Evolutionary conservation across 768 basidiomycete genomes (phyloP), one percentile per base, ranked within the genome.

Genomic region (Tulasnella sp.): DNA sequence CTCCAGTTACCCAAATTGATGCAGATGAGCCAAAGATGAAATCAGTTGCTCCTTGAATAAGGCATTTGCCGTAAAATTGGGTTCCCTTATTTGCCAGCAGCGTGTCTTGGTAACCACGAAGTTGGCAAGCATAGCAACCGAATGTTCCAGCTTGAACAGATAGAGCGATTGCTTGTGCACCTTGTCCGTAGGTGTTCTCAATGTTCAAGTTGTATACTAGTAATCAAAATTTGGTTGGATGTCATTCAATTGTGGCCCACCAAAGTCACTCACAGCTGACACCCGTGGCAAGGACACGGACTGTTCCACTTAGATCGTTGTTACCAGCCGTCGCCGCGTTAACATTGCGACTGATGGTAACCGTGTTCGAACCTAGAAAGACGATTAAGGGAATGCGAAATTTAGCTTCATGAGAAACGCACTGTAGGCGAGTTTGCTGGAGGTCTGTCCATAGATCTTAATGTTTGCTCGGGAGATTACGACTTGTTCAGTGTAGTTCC

Each of bases 261-360:
- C 10, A 16, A 19, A 4, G 19, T 13, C 8, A 48, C 47, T 48
- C 19, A 48, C 47, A 31, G 25, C 48, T 56, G 19, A 58, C 55
- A 22, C 53, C 56, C 5, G 45, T 35, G 0, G 56, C 56, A 12
- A 33, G 20, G 25, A 58, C 55, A 19, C 53, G 39, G 31, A 58
- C 56, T 7, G 57, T 58, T 12, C 52, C 57, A 25, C 56, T 56
- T 7, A 29, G 28, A 19, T 56, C 56, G 39, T 58, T 52, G 16
- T 53, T 45, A 7, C 57, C 57, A 13, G 56, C 57, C 9, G 10
- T 22, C 5, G 53, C 56, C 4, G 63, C 62, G 13, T 15, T 13
- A 25, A 37, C 41, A 20, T 53, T 25, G 16, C 33, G 34, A 24
- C 31, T 33, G 32, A 48, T 54, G 16, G 53, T 54, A 2, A 49